phyloP scores from a whole-genome alignment of 306 rosid species.

The Vicia faba region DNA sequence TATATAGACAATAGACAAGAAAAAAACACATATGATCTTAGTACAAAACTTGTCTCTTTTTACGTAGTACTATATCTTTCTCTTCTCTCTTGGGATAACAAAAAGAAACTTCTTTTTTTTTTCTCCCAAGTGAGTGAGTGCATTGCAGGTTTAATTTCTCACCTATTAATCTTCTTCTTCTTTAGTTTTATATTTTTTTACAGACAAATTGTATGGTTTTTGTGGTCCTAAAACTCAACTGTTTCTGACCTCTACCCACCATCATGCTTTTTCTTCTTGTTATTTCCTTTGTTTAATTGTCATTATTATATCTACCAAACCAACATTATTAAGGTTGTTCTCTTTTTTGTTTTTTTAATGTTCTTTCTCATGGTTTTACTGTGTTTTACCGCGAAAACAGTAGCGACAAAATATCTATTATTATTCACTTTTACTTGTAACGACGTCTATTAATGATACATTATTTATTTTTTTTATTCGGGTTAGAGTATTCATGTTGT shows the following conservation, averaged over 20 bases:
- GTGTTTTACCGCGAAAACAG: no score
- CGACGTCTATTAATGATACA: no score
- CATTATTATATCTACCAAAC: constrained; percentile 50
- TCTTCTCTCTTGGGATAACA: constrained; percentile 74
- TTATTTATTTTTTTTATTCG: no score
- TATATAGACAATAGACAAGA: neutral
- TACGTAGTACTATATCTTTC: constrained; percentile 59
- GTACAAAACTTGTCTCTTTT: constrained; percentile 47
- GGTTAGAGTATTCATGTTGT: no score
- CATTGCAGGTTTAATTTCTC: constrained; percentile 57
- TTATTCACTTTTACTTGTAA: no score
- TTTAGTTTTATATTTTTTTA: constrained; percentile 30
- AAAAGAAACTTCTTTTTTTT: constrained; percentile 56
- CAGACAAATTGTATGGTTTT: constrained; percentile 59
- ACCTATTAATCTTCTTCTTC: constrained; percentile 28
- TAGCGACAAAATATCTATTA: no score
- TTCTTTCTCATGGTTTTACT: neutral
- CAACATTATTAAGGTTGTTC: constrained; percentile 31
- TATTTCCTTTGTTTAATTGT: constrained; percentile 45
- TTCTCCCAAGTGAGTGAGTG: constrained; percentile 52
- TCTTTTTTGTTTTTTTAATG: neutral
- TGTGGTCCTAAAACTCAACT: constrained; percentile 63
- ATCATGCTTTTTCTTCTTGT: constrained; percentile 44
- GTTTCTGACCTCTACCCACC: constrained; percentile 36
- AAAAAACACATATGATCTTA: constrained; percentile 35